Conservation (phyloP, 169 alveolate species). For the Cryptosporidium canis region DNA sequence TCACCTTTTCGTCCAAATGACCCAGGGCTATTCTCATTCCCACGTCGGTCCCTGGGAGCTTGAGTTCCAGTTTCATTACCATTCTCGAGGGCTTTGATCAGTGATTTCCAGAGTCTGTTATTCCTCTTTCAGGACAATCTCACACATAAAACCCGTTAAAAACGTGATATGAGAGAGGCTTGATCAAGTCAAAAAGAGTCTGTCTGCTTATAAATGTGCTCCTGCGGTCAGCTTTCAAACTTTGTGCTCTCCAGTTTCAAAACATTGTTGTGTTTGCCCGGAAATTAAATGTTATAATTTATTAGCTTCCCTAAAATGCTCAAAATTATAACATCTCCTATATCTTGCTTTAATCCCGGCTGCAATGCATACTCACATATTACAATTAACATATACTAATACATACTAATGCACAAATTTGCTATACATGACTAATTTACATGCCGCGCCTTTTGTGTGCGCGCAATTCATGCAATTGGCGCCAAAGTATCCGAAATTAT, state of each 20-base stretch:
- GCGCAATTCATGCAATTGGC: neutral
- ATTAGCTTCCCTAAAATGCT: neutral
- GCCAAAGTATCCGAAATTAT: neutral
- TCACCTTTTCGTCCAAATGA: neutral
- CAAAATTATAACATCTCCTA: neutral
- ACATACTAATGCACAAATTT: neutral
- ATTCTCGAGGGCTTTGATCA: neutral
- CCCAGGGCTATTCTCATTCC: constrained; percentile 64
- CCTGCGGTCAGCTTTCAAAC: neutral
- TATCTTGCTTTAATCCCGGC: neutral
- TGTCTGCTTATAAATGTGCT: neutral
- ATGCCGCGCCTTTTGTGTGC: neutral
- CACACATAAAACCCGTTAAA: neutral
- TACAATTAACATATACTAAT: neutral
- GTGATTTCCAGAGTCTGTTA: neutral
- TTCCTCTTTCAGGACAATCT: neutral
- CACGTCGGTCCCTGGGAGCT: constrained; percentile 60
- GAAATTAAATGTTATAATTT: neutral
- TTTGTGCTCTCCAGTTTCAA: neutral
- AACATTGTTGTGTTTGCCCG: neutral
- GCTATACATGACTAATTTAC: constrained; percentile 4
- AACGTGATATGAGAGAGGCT: neutral
- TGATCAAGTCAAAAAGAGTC: neutral
- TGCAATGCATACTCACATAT: neutral
- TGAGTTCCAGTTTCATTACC: constrained; percentile 36